These are phyloP conservation scores for Globisporangium orthogonon DNA, from an alignment of 352 stramenopile genomes.

Conservation along the genomic window DNA sequence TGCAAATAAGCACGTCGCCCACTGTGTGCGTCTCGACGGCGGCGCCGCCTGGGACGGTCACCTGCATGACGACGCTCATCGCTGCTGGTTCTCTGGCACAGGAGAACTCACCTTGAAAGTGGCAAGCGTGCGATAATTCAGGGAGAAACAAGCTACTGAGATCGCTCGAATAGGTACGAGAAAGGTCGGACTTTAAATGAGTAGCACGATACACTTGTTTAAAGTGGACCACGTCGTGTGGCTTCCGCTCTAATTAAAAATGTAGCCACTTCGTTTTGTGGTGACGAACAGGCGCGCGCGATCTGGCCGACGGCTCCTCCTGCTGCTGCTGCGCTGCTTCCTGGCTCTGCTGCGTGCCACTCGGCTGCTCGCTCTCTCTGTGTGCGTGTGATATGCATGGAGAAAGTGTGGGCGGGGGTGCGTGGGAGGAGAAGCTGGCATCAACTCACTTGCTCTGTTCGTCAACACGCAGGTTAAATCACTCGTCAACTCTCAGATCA, in stretches of 20 bases:
- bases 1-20: conserved; percentile 84
- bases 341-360: too few species aligned
- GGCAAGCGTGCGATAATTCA: neutral
- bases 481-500: neutral
- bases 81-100: neutral
- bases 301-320: too few species aligned
- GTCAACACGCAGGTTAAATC: neutral
- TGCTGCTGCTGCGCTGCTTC: too few species aligned
- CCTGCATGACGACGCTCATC: conserved; percentile 65
- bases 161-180: neutral
- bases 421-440: too few species aligned
- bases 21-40: conserved; percentile 74
- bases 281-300: too few species aligned
- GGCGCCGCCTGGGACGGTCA: conserved; percentile 43
- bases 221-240: too few species aligned
- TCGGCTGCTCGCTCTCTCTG: too few species aligned
- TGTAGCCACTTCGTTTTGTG: too few species aligned
- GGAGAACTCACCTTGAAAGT: neutral
- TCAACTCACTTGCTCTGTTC: neutral
- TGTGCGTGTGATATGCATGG: too few species aligned
- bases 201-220: too few species aligned
- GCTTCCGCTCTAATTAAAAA: too few species aligned
- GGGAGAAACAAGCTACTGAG: neutral
- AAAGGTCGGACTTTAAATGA: neutral
- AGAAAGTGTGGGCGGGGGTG: too few species aligned